These are phyloP conservation scores for Hyphopichia burtonii DNA, from an alignment of 1,139 yeast species.

Conservation along the genomic window DNA sequence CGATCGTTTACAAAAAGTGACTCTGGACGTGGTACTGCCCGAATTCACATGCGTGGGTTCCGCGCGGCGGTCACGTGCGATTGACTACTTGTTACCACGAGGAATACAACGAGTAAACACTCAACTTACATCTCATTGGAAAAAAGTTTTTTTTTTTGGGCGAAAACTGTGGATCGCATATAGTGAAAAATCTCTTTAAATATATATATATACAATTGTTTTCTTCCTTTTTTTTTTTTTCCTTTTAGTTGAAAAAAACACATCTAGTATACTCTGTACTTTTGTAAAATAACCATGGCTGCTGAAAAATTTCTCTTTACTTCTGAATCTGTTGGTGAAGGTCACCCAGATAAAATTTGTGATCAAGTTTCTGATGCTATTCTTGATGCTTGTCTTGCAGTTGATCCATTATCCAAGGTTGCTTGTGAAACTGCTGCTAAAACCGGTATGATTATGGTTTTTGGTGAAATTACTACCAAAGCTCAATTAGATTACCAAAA, in stretches of 20 bases:
- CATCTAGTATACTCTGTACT: too few species aligned
- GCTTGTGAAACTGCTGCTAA: slow-evolving; percentile 99
- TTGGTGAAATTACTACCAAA: slow-evolving; percentile 98
- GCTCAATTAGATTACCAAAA: slow-evolving; percentile 95
- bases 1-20: too few species aligned
- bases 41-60: too few species aligned
- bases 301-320: slow-evolving; percentile 69
- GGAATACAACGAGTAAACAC: neutral
- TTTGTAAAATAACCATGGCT: neutral
- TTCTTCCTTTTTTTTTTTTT: neutral
- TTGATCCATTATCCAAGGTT: slow-evolving; percentile 96
- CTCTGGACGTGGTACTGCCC: too few species aligned
- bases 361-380: slow-evolving; percentile 99
- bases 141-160: neutral
- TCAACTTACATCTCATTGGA: neutral
- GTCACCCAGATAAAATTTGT: slow-evolving; percentile 99
- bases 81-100: neutral
- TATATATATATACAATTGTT: neutral
- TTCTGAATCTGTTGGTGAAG: slow-evolving; percentile 98
- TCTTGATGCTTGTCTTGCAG: slow-evolving; percentile 94
- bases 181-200: neutral
- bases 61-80: neutral
- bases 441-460: slow-evolving; percentile 99
- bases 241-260: too few species aligned
- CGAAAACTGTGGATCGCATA: neutral